Conservation (phyloP, 495 filamentous ascomycete species). For the Podospora didyma region DNA sequence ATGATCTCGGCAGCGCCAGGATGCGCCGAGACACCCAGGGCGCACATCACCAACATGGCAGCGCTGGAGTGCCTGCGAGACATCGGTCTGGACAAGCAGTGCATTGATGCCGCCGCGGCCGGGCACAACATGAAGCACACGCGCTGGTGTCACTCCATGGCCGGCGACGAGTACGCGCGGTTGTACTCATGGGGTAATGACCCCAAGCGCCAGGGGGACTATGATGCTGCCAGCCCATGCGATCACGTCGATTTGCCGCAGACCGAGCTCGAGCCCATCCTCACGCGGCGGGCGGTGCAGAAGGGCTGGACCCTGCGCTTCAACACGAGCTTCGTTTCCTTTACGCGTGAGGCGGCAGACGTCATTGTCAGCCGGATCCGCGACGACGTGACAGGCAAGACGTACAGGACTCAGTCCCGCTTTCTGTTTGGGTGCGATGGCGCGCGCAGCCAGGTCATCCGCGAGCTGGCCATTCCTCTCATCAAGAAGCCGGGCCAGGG, state of each 20-base stretch:
- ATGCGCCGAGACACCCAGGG: constrained; percentile 49
- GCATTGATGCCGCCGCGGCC: constrained; percentile 25
- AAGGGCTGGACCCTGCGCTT: constrained; percentile 43
- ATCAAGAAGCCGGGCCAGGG: constrained; percentile 50
- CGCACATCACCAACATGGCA: constrained; percentile 51
- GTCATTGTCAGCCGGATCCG: constrained; percentile 34
- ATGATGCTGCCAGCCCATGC: constrained; percentile 48
- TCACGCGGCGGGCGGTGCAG: constrained; percentile 40
- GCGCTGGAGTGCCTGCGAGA: constrained; percentile 47
- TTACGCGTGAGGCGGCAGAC: constrained; percentile 23
- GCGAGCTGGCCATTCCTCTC: constrained; percentile 45
- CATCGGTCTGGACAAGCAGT: constrained; percentile 42
- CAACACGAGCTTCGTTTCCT: constrained; percentile 35
- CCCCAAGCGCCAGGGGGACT: constrained; percentile 50
- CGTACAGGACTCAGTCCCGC: constrained; percentile 45
- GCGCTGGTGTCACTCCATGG: constrained; percentile 49
- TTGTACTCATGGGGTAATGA: constrained; percentile 48
- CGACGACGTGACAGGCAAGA: constrained; percentile 38
- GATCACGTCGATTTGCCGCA: constrained; percentile 47
- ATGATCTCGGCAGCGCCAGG: constrained; percentile 44
- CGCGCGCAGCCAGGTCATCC: constrained; percentile 47
- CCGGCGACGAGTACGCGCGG: constrained; percentile 47
- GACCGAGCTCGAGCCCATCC: constrained; percentile 48
- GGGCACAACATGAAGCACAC: constrained; percentile 41
- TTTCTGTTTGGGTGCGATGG: constrained; percentile 60